Percentiles rank a stretch among this genome's conserved stretches.
These are phyloP conservation scores for Ogataea minuta DNA, from an alignment of 805 yeast genomes.

Conservation along the genomic window DNA sequence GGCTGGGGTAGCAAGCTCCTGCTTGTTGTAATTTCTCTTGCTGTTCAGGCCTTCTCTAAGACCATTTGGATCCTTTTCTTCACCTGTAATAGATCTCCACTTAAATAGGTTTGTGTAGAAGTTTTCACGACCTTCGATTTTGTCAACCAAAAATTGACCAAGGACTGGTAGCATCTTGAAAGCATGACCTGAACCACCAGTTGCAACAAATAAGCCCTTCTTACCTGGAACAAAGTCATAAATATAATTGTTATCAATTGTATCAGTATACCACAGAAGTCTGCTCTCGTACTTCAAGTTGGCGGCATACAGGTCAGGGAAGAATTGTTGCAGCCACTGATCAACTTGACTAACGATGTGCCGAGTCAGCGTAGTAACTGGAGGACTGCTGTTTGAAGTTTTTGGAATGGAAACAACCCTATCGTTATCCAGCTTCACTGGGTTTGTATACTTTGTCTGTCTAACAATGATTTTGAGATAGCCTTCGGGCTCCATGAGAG, in stretches of 20 bases:
- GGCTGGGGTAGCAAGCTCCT: conserved; percentile 14
- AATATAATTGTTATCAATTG: conserved; percentile 34
- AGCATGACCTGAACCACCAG: conserved; percentile 39
- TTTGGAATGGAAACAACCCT: conserved; percentile 32
- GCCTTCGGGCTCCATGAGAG: conserved; percentile 36
- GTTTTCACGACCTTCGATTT: conserved; percentile 33
- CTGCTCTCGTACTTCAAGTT: conserved; percentile 26
- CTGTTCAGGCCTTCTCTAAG: conserved; percentile 26
- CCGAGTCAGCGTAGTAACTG: conserved; percentile 25
- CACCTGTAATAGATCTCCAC: conserved; percentile 33
- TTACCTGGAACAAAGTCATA: conserved; percentile 34
- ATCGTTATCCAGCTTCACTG: conserved; percentile 22
- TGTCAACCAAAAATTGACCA: conserved; percentile 33
- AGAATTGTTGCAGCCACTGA: conserved; percentile 26
- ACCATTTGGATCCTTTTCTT: conserved; percentile 30
- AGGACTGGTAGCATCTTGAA: conserved; percentile 36
- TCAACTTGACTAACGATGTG: conserved; percentile 29
- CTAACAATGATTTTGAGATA: conserved; percentile 36
- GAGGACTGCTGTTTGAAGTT: conserved; percentile 21
- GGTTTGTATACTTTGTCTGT: conserved; percentile 37
- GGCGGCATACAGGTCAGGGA: conserved; percentile 31
- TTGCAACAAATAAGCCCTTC: conserved; percentile 31
- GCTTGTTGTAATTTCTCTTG: conserved; percentile 22
- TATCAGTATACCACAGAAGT: conserved; percentile 35
- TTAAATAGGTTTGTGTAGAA: conserved; percentile 32